Conservation (phyloP, 208 protist genomes). For the Trypanosomatidae sp. region DNA sequence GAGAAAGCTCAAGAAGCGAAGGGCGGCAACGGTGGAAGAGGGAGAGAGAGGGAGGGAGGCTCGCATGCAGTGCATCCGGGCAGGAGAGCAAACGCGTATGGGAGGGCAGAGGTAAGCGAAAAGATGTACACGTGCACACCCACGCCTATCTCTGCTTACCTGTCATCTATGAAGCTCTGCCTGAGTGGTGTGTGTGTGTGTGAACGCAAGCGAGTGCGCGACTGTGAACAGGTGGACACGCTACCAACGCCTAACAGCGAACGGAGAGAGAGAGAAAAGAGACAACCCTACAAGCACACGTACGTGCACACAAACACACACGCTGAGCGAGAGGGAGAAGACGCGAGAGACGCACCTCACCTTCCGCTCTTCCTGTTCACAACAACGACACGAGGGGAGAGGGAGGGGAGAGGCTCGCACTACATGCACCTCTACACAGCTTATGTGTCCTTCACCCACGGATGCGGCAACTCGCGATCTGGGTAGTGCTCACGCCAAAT, state of each 20-base stretch:
- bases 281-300: neutral
- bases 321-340: neutral
- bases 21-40: neutral
- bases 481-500: slow-evolving; percentile 84
- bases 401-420: neutral
- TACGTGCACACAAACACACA: slow-evolving; percentile 5
- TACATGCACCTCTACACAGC: neutral
- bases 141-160: neutral
- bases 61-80: neutral
- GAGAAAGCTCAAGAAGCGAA: neutral
- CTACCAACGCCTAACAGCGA: neutral
- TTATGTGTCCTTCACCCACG: slow-evolving; percentile 76
- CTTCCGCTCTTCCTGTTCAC: neutral
- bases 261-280: neutral
- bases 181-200: neutral
- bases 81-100: neutral
- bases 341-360: neutral
- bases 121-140: neutral
- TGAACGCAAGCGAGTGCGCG: neutral
- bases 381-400: neutral
- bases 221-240: neutral
- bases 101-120: neutral
- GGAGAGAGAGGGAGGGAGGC: neutral
- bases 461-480: slow-evolving; percentile 73
- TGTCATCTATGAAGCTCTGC: neutral